Base-by-base conservation (phyloP, 83 land plant species). In the Picea abies region DNA sequence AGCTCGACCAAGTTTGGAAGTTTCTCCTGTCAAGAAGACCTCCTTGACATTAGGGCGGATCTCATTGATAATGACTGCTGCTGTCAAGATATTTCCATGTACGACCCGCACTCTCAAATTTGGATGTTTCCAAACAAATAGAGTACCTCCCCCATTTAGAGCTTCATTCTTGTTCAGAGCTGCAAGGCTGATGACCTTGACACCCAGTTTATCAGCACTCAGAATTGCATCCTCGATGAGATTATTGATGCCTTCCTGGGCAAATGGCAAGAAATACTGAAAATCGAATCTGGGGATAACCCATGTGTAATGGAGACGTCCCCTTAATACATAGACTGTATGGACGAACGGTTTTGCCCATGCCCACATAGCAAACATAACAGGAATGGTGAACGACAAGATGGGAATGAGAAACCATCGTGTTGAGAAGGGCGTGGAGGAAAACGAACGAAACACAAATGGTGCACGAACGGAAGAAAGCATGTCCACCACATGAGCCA, bases 141-240 rank as follows among this genome's bases (percentile, higher is more conserved):
- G 77, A 9, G 87, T 83, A 8, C 99, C 98, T 52, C 99, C 99
- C 17, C 95, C 98, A 82, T 97, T 97, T 4, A 97, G 82, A 1
- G 93, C 88, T 86, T 97, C 99, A 75, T 97, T 97, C 98, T 97
- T 97, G 86, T 97, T 97, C 29, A 97, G 86, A 63, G 98, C 98
- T 64, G 98, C 99, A 56, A 97, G 93, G 29, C 29, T 29, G 29
- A 29, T 29, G 29, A 29, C 29, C 29, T 29, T 29, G 29, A 29
- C 29, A 29, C 98, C 99, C 29, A 89, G 25, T 29, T 80, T 91
- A 80, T 97, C 95, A 4, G 99, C 99, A 52, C 89, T 89, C 19
- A 97, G 84, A 23, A 97, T 97, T n/a, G 99, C 99, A 37, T 85
- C 72, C 84, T 97, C 99, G 22, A 97, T 97, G 32, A 84, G 93